These are phyloP conservation scores for Rhynchosporium agropyri DNA, from an alignment of 2,329 filamentous ascomycete genomes.

Conservation along the genomic window DNA sequence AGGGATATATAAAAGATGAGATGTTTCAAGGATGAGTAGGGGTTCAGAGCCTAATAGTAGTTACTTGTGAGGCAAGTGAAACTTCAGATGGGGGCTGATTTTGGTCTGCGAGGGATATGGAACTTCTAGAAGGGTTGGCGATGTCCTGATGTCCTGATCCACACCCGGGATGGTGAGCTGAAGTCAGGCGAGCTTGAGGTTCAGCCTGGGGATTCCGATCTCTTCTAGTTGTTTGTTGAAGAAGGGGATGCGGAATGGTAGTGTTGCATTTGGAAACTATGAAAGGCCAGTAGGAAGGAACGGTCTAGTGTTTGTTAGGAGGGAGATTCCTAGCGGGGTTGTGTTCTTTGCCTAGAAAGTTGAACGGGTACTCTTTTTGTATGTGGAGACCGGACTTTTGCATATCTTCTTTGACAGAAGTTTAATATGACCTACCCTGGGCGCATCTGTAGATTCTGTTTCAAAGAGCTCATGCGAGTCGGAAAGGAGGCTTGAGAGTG, in stretches of 20 bases:
- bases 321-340: no score
- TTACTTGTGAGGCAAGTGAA: neutral
- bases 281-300: no score
- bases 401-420: no score
- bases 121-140: slow-evolving; percentile 2
- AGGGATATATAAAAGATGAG: neutral
- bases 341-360: no score
- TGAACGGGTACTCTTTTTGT: no score
- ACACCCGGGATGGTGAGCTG: neutral
- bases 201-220: neutral
- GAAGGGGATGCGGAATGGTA: neutral
- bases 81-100: neutral
- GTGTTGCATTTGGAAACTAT: neutral
- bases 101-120: neutral
- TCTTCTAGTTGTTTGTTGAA: neutral
- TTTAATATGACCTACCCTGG: neutral
- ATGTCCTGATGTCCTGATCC: neutral
- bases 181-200: neutral
- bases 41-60: neutral
- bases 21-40: neutral
- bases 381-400: no score
- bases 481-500: neutral
- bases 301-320: no score
- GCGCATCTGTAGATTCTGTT: slow-evolving; percentile 18
- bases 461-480: slow-evolving; percentile 24